Percentiles rank a stretch among this genome's conserved stretches.
These are phyloP conservation scores for Mucor lusitanicus DNA, from an alignment of 371 early-diverging fungal species.

Conservation along the genomic window DNA sequence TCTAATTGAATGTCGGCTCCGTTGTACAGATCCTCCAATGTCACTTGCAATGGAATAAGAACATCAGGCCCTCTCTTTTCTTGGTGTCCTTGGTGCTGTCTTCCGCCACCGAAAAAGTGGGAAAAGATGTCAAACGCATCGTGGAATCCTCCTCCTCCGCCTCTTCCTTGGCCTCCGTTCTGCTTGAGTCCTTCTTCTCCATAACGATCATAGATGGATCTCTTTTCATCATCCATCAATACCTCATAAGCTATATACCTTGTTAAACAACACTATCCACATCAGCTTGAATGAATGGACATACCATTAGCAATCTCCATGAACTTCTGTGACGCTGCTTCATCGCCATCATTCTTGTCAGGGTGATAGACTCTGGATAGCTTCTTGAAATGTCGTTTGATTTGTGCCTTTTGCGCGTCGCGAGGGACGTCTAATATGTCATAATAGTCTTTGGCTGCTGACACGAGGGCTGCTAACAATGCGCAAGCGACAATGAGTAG, in stretches of 20 bases:
- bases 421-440: constrained; percentile 84
- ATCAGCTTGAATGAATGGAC: background rate
- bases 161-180: constrained; percentile 65
- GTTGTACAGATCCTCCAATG: constrained; percentile 87
- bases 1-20: constrained; percentile 87
- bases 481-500: constrained; percentile 3
- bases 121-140: constrained; percentile 95
- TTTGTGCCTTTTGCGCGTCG: constrained; percentile 79
- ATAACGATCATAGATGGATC: constrained; percentile 77
- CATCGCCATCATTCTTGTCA: constrained; percentile 89
- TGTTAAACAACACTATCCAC: background rate
- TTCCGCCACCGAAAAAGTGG: constrained; percentile 82
- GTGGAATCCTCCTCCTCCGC: constrained; percentile 68
- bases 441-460: constrained; percentile 41
- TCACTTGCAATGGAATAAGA: constrained; percentile 75
- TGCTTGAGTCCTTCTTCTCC: constrained; percentile 90
- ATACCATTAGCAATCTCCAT: constrained; percentile 88
- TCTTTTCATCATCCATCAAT: constrained; percentile 84
- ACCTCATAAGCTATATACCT: constrained; percentile 82
- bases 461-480: constrained; percentile 13
- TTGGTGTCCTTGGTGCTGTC: constrained; percentile 30
- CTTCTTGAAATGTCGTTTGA: constrained; percentile 90
- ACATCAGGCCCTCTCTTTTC: constrained; percentile 84
- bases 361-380: constrained; percentile 88
- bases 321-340: constrained; percentile 82